Conservation (phyloP, 2,329 filamentous ascomycete genomes). For the Neurospora sp. region DNA sequence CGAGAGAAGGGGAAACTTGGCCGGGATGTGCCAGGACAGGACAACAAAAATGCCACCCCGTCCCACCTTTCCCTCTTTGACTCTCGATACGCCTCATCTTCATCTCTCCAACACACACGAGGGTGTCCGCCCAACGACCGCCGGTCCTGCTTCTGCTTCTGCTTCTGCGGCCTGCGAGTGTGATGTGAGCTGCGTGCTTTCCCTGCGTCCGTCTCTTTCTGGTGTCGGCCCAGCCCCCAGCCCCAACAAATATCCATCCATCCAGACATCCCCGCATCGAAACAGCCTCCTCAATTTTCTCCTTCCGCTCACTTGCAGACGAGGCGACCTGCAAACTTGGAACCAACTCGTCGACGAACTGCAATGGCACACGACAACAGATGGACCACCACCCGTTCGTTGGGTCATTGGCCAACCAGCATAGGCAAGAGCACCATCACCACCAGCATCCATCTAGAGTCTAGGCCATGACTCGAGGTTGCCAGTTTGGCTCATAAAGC, state of each 20-base stretch:
- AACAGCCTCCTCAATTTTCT: neutral
- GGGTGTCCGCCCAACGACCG: neutral
- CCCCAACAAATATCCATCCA: neutral
- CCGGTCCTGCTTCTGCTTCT: neutral
- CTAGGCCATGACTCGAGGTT: slow-evolving; percentile 29
- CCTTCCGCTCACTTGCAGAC: neutral
- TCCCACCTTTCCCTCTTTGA: neutral
- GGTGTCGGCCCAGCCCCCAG: neutral
- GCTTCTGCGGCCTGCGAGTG: neutral
- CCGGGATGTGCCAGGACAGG: neutral
- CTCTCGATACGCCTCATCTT: neutral
- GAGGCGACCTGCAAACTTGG: neutral
- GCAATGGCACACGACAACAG: neutral
- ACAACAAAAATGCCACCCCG: neutral
- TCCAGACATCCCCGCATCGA: neutral
- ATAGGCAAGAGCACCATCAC: neutral
- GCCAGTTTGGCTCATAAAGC: slow-evolving; percentile 48
- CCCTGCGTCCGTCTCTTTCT: neutral
- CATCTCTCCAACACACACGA: neutral
- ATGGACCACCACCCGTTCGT: neutral
- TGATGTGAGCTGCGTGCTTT: neutral
- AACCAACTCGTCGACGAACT: neutral
- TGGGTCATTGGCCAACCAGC: neutral
- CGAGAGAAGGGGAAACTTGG: neutral
- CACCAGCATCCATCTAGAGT: neutral